Evolutionary conservation across 371 early-diverging fungal genomes (phyloP).

Genomic region (Mortierella sp.): DNA sequence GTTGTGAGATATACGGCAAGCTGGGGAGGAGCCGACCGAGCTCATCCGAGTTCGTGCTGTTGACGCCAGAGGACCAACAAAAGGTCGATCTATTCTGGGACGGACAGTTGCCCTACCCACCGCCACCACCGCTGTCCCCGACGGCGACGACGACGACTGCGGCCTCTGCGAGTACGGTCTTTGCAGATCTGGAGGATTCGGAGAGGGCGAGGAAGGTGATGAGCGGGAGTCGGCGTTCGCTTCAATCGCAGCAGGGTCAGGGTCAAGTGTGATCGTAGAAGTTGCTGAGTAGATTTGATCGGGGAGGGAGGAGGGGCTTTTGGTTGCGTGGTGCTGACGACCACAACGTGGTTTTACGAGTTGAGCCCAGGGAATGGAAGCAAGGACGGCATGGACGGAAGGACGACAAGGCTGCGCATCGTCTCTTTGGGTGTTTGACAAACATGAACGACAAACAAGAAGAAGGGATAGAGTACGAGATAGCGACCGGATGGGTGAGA

Average conservation of each 20-base stretch:
- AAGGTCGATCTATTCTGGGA: slow-evolving; percentile 18
- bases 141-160: too few species aligned
- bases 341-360: background rate
- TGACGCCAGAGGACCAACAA: slow-evolving; percentile 20
- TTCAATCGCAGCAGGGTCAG: background rate
- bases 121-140: slow-evolving; percentile 21
- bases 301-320: background rate
- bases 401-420: too few species aligned
- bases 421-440: too few species aligned
- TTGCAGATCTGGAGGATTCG: slow-evolving; percentile 16
- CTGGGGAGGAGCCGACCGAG: background rate
- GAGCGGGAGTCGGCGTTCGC: background rate
- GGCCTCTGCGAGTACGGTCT: slow-evolving; percentile 14
- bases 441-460: too few species aligned
- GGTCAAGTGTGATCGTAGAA: background rate
- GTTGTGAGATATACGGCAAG: background rate
- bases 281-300: too few species aligned
- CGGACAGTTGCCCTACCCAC: slow-evolving; percentile 32
- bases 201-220: slow-evolving; percentile 26
- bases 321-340: slow-evolving; percentile 8
- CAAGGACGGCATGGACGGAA: background rate
- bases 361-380: background rate
- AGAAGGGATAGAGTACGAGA: too few species aligned
- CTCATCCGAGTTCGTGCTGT: background rate
- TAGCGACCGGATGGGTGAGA: too few species aligned